A percentile compares a stretch with the other conserved stretches of the same genome.
Evolutionary conservation across 1,284 basidiomycete species (phyloP).

Genomic region (Ceratorhiza oryzae-sativae): DNA sequence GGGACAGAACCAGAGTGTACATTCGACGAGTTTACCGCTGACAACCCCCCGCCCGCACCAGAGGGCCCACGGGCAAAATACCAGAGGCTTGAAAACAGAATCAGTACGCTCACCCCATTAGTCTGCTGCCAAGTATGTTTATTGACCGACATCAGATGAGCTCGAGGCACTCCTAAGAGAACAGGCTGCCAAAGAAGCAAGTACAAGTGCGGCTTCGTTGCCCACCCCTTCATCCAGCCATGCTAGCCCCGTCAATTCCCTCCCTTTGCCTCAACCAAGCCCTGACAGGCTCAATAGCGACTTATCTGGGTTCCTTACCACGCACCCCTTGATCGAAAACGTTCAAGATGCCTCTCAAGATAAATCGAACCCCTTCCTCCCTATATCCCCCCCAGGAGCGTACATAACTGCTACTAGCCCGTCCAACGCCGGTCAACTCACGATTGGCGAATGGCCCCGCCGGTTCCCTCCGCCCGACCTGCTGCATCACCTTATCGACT

Average conservation of each 20-base stretch:
- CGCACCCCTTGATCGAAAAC: background rate
- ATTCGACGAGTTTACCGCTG: constrained; percentile 25
- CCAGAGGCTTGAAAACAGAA: constrained; percentile 24
- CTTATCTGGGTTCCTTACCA: background rate
- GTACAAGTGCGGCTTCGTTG: background rate
- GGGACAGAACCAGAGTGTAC: constrained; percentile 31
- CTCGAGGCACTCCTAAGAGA: constrained; percentile 28
- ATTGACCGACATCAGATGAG: background rate
- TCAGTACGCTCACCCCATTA: background rate
- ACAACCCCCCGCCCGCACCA: constrained; percentile 24
- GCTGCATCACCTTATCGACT: constrained; percentile 42
- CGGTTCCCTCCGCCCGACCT: constrained; percentile 40
- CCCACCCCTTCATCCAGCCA: background rate
- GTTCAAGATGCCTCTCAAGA: background rate
- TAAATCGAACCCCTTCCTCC: constrained; percentile 8
- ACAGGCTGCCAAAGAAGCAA: constrained; percentile 15
- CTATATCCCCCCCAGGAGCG: background rate
- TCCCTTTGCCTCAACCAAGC: background rate
- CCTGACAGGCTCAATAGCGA: background rate
- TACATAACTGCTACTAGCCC: background rate
- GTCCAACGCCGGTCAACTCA: constrained; percentile 10
- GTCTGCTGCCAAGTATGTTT: background rate
- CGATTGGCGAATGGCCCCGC: constrained; percentile 33
- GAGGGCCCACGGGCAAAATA: constrained; percentile 35
- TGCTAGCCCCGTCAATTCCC: background rate